Percentiles rank a stretch among this genome's conserved stretches.
phyloP scores from a whole-genome alignment of 164 flowering plant species.

The Magnolia kwangsiensis region DNA sequence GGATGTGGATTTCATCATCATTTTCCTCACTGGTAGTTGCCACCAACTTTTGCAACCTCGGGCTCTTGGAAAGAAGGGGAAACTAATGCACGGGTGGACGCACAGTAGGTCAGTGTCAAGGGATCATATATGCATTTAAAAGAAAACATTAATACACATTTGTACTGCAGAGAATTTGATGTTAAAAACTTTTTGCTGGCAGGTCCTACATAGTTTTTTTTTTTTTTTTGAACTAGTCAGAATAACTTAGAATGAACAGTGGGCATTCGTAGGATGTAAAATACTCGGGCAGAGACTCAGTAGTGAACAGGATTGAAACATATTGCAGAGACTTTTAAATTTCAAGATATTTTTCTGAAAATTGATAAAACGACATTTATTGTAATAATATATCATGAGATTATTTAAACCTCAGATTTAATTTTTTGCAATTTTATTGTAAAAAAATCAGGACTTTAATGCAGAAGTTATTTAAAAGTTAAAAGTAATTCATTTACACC shows the following conservation, averaged over 20 bases:
- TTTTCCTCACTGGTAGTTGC: slow-evolving; percentile 40
- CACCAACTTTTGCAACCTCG: slow-evolving; percentile 67
- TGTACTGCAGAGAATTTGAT: neutral
- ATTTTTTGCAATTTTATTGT: too few relatives aligned
- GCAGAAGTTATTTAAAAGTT: too few relatives aligned
- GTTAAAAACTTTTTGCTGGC: neutral
- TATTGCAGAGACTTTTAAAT: too few relatives aligned
- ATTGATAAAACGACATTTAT: too few relatives aligned
- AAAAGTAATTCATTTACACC: too few relatives aligned
- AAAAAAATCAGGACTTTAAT: too few relatives aligned
- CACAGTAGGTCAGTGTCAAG: neutral
- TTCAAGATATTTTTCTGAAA: too few relatives aligned
- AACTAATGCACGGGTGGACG: slow-evolving; percentile 45
- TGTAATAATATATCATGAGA: too few relatives aligned
- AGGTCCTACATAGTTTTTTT: neutral
- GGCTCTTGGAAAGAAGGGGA: slow-evolving; percentile 89
- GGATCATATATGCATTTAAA: neutral
- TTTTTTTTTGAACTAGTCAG: neutral
- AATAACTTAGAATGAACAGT: neutral
- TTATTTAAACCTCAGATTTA: too few relatives aligned
- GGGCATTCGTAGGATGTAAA: neutral
- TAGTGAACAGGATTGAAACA: neutral
- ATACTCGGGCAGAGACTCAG: neutral
- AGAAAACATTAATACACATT: neutral
- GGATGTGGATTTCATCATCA: slow-evolving; percentile 51